phyloP scores from a whole-genome alignment of 1,284 basidiomycete species.

The Sanghuangporus weigelae region DNA sequence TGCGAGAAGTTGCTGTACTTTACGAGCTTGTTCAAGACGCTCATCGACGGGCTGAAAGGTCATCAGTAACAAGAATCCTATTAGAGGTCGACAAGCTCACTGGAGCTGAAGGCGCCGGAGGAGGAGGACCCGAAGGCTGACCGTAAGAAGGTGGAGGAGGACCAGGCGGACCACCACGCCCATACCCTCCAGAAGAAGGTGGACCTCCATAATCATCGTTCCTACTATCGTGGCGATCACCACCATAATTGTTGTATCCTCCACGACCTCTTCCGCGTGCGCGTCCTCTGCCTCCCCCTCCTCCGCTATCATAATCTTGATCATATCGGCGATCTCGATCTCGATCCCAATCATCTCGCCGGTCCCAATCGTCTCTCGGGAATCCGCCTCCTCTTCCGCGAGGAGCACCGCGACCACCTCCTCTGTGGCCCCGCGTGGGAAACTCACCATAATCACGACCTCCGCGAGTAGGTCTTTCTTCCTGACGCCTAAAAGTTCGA shows the following conservation, averaged over 20 bases:
- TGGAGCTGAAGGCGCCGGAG: conserved; percentile 2
- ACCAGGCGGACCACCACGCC: conserved; percentile 22
- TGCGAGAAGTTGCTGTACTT: conserved; percentile 74
- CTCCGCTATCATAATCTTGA: conserved; percentile 34
- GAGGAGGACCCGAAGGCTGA: conserved; percentile 20
- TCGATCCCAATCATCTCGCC: conserved; percentile 37
- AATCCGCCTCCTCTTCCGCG: conserved; percentile 50
- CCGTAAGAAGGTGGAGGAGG: conserved; percentile 28
- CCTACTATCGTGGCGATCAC: conserved; percentile 31
- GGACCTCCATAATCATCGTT: conserved; percentile 25
- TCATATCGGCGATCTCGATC: conserved; percentile 41
- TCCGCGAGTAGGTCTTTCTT: conserved; percentile 14
- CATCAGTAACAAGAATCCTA: neutral
- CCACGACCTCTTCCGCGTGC: conserved; percentile 32
- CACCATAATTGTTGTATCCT: conserved; percentile 27
- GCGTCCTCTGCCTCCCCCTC: conserved; percentile 21
- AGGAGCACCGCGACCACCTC: conserved; percentile 24
- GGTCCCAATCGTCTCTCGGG: conserved; percentile 38
- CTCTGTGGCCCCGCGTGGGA: conserved; percentile 1
- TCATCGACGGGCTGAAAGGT: conserved; percentile 46
- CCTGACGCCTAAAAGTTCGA: conserved; percentile 4
- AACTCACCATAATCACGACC: conserved; percentile 16
- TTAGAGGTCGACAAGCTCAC: neutral
- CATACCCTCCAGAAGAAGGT: conserved; percentile 9
- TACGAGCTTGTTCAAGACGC: conserved; percentile 75